These are phyloP conservation scores for Colletotrichum sp. DNA, from an alignment of 2,329 filamentous ascomycete genomes.

Conservation along the genomic window DNA sequence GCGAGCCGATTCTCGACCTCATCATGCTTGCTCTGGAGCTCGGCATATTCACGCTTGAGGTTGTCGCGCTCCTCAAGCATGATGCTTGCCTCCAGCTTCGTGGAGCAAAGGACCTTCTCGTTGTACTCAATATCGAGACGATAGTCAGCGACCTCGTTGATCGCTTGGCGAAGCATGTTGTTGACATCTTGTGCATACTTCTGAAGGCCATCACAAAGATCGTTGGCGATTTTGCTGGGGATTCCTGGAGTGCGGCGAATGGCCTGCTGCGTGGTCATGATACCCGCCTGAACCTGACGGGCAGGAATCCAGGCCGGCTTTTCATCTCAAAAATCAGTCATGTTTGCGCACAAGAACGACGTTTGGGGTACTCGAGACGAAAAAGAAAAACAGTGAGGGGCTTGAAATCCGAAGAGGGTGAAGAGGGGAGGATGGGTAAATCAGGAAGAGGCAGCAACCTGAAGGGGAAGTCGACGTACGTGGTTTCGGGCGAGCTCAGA, in stretches of 20 bases:
- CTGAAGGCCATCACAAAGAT: conserved; percentile 19
- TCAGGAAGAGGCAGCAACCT: background rate
- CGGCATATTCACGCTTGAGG: conserved; percentile 25
- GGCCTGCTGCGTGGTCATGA: conserved; percentile 23
- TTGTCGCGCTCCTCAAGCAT: conserved; percentile 13
- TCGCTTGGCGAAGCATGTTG: conserved; percentile 23
- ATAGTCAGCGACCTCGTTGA: conserved; percentile 25
- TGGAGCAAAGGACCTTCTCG: conserved; percentile 27
- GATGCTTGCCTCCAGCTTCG: conserved; percentile 17
- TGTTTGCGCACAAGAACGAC: background rate
- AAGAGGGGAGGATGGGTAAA: background rate
- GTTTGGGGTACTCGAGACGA: background rate
- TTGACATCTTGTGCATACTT: conserved; percentile 33
- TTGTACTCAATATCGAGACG: conserved; percentile 35
- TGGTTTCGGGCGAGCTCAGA: conserved; percentile 18
- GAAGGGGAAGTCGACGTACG: conserved; percentile 4
- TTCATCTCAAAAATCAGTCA: background rate
- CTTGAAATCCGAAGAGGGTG: background rate
- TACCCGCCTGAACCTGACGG: conserved; percentile 18
- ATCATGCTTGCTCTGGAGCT: conserved; percentile 25
- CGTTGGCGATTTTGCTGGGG: conserved; percentile 17
- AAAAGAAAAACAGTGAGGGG: background rate
- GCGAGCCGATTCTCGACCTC: conserved; percentile 23
- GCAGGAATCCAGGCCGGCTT: conserved; percentile 20
- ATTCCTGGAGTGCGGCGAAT: conserved; percentile 23